Percentiles rank a stretch among this genome's conserved stretches.
phyloP scores from a whole-genome alignment of 2,329 filamentous ascomycete genomes.

The Penicillium crustosum region DNA sequence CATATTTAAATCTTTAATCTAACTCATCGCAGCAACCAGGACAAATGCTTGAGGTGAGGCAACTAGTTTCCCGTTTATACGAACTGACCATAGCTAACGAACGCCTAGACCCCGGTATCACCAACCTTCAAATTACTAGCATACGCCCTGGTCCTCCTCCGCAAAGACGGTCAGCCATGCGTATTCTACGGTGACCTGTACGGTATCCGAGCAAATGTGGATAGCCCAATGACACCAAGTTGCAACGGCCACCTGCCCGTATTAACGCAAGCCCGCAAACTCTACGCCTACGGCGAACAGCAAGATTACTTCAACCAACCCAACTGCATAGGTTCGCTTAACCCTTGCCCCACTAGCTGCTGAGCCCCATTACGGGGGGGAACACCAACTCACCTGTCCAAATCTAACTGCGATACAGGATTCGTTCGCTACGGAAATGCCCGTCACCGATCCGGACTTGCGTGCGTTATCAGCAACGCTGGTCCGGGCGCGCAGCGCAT shows the following conservation, averaged over 20 bases:
- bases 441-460: conserved; percentile 52
- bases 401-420: conserved; percentile 32
- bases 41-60: conserved; percentile 57
- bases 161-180: conserved; percentile 62
- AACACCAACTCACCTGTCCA: not conserved
- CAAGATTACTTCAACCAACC: conserved; percentile 62
- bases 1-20: not conserved
- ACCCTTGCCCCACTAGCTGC: not conserved
- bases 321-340: conserved; percentile 57
- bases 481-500: conserved; percentile 55
- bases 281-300: conserved; percentile 67
- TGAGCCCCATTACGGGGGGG: not conserved
- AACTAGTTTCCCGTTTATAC: not conserved
- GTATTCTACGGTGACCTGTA: conserved; percentile 72
- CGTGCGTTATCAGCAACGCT: conserved; percentile 58
- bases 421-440: conserved; percentile 54
- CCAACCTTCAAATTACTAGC: conserved; percentile 70
- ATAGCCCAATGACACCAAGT: conserved; percentile 53
- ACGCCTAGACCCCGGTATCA: conserved; percentile 56
- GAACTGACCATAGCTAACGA: not conserved
- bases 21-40: conserved; percentile 55
- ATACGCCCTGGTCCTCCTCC: conserved; percentile 69
- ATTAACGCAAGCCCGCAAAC: conserved; percentile 61
- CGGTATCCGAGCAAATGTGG: conserved; percentile 54
- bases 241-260: conserved; percentile 57